Conservation (phyloP, 2,329 filamentous ascomycete genomes). For the Knufia petricola region DNA sequence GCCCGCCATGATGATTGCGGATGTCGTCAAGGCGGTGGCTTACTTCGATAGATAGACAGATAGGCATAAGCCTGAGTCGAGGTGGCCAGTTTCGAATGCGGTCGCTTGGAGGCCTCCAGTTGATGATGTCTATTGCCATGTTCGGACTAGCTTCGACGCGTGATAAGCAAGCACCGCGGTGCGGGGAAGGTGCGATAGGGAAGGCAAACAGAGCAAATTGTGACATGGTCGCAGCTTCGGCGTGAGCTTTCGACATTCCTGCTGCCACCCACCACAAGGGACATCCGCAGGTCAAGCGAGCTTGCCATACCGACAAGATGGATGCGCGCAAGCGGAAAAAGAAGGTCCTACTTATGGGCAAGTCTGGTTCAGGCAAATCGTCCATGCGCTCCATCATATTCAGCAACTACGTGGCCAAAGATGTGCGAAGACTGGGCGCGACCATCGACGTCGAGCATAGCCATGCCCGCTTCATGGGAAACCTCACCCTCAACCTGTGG, state of each 20-base stretch:
- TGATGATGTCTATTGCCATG: conserved; percentile 1
- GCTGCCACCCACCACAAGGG: too few species aligned
- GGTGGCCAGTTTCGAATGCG: not conserved
- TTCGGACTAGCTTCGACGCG: conserved; percentile 2
- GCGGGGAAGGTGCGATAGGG: conserved; percentile 1
- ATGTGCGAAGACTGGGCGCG: conserved; percentile 82
- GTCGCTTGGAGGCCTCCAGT: not conserved
- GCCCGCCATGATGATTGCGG: not conserved
- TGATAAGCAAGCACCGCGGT: conserved; percentile 8
- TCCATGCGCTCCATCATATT: conserved; percentile 99
- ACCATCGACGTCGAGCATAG: conserved; percentile 98
- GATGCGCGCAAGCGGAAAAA: conserved; percentile 59
- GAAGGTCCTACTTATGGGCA: conserved; percentile 84
- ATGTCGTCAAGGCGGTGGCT: not conserved
- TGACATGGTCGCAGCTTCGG: not conserved
- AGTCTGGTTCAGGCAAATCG: conserved; percentile 93
- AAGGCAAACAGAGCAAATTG: conserved; percentile 1
- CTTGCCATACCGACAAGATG: conserved; percentile 25
- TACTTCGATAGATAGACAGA: not conserved
- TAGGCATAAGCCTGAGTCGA: not conserved
- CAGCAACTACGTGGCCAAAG: conserved; percentile 95
- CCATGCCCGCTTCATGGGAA: conserved; percentile 97
- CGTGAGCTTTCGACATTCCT: not conserved
- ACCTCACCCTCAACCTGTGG: conserved; percentile 94
- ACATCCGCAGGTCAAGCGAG: too few species aligned